Conservation (phyloP, 2,329 filamentous ascomycete genomes). For the Verticillium dahliae region DNA sequence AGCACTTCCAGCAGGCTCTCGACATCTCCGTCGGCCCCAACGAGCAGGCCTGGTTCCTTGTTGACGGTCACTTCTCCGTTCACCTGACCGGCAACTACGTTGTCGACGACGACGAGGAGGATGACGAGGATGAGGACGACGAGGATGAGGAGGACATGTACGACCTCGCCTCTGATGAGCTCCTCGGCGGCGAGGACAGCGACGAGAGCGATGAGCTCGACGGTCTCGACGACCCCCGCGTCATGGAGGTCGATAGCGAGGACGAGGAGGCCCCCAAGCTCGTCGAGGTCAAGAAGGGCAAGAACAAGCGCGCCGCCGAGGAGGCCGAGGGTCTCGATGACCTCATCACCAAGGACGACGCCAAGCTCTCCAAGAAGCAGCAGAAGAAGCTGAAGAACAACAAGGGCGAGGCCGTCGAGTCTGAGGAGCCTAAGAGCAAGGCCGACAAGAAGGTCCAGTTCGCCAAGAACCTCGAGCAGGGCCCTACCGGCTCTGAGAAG, state of each 20-base stretch:
- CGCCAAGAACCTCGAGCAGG: conserved; percentile 97
- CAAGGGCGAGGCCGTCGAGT: conserved; percentile 75
- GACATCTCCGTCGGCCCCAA: conserved; percentile 87
- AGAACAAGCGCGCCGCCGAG: conserved; percentile 90
- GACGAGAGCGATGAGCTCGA: conserved; percentile 74
- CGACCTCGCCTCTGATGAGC: conserved; percentile 74
- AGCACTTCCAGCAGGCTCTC: conserved; percentile 93
- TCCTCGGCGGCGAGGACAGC: conserved; percentile 68
- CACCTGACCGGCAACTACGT: conserved; percentile 97
- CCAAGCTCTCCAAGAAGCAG: conserved; percentile 90
- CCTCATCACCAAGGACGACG: conserved; percentile 64
- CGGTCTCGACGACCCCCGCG: conserved; percentile 68
- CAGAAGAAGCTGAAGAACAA: conserved; percentile 99
- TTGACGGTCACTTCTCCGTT: conserved; percentile 81
- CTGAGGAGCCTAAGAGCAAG: conserved; percentile 52
- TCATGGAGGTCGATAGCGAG: conserved; percentile 77
- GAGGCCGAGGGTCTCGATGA: conserved; percentile 69
- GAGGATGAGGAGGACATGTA: conserved; percentile 68
- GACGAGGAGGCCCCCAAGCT: conserved; percentile 67
- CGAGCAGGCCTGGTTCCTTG: conserved; percentile 88
- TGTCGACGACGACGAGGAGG: conserved; percentile 59
- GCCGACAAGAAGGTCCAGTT: conserved; percentile 96
- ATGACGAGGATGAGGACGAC: conserved; percentile 55
- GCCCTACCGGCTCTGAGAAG: conserved; percentile 68
- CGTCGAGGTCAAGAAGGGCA: conserved; percentile 56